Evolutionary conservation across 805 yeast genomes (phyloP).

Genomic region (Cyberlindnera maclurae): DNA sequence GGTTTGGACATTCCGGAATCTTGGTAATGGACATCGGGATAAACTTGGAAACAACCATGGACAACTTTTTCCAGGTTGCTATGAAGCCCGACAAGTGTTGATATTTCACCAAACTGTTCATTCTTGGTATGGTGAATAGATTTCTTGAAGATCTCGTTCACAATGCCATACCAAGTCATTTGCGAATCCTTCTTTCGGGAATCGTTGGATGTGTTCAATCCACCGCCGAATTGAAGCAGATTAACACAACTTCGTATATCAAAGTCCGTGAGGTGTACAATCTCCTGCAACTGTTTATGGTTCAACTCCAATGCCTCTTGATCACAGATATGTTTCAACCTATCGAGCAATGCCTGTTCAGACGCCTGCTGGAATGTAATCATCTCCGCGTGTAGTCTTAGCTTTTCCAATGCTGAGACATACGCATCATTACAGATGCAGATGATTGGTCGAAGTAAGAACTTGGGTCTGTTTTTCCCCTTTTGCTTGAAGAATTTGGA

Average conservation of each 20-base stretch:
- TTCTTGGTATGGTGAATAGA: conserved; percentile 37
- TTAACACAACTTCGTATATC: conserved; percentile 86
- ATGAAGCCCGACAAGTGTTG: conserved; percentile 38
- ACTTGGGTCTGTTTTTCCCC: conserved; percentile 29
- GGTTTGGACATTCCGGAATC: conserved; percentile 61
- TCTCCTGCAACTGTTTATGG: conserved; percentile 48
- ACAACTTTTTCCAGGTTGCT: conserved; percentile 56
- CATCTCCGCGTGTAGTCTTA: conserved; percentile 69
- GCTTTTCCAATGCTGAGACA: conserved; percentile 62
- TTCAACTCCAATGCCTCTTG: conserved; percentile 45
- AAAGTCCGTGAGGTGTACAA: conserved; percentile 66
- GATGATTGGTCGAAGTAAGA: conserved; percentile 76
- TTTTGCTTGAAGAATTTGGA: conserved; percentile 22
- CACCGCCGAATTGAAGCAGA: conserved; percentile 57
- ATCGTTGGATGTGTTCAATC: conserved; percentile 14
- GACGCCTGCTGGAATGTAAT: conserved; percentile 58
- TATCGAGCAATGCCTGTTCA: conserved; percentile 36
- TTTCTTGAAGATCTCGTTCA: conserved; percentile 54
- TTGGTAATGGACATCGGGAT: conserved; percentile 52
- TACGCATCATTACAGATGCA: conserved; percentile 89
- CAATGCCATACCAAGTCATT: conserved; percentile 59
- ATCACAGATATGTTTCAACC: conserved; percentile 44
- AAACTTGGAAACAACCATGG: conserved; percentile 64
- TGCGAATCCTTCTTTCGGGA: conserved; percentile 49
- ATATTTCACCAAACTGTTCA: conserved; percentile 41